These are phyloP conservation scores for Penicillium robsamsonii DNA, from an alignment of 495 filamentous ascomycete genomes.

Conservation along the genomic window DNA sequence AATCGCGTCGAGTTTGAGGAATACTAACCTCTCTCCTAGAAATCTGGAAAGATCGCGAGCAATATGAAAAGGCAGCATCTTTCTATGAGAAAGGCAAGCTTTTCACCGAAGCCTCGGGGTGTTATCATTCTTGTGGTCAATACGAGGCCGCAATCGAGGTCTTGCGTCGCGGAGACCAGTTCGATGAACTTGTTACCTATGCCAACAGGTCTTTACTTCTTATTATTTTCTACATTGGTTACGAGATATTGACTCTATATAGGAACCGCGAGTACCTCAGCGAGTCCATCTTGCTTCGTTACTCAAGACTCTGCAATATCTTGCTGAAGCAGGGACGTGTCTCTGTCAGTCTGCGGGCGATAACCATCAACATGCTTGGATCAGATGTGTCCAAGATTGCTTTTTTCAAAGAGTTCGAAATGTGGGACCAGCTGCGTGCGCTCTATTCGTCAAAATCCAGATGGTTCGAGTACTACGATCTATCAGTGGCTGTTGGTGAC, in stretches of 20 bases:
- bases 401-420: constrained; percentile 30
- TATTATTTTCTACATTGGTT: no score
- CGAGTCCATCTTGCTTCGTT: constrained; percentile 6
- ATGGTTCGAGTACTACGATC: constrained; percentile 19
- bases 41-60: constrained; percentile 13
- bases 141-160: constrained; percentile 35
- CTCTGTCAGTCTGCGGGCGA: constrained; percentile 13
- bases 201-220: constrained; percentile 9
- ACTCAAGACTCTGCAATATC: constrained; percentile 27
- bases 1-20: background rate
- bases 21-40: constrained; percentile 3
- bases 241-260: background rate
- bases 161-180: constrained; percentile 27
- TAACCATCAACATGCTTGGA: constrained; percentile 26
- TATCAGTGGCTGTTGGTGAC: constrained; percentile 11
- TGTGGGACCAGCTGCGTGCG: constrained; percentile 25
- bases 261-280: constrained; percentile 10
- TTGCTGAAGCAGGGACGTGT: constrained; percentile 31
- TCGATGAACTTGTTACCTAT: constrained; percentile 27
- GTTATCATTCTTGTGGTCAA: constrained; percentile 10
- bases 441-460: constrained; percentile 8
- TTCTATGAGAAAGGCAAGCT: constrained; percentile 15
- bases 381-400: constrained; percentile 20
- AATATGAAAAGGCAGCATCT: constrained; percentile 18
- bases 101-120: constrained; percentile 17